These are phyloP conservation scores for Eucalyptus erythrocorys DNA, from an alignment of 345 rosid species.

Conservation along the genomic window DNA sequence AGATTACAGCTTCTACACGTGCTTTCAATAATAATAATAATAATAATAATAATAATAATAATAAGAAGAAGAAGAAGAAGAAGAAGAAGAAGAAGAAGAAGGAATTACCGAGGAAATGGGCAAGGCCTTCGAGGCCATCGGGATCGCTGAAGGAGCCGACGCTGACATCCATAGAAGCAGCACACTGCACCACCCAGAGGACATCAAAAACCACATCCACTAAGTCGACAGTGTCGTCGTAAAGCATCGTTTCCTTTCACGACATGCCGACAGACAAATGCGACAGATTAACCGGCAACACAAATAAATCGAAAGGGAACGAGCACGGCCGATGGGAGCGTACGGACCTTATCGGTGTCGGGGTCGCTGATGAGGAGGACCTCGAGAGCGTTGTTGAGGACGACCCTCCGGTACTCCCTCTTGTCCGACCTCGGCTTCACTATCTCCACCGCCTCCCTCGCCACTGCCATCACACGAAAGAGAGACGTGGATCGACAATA, in stretches of 20 bases:
- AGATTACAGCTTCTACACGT: background rate
- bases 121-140: constrained; percentile 75
- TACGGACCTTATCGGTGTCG: constrained; percentile 64
- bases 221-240: background rate
- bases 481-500: background rate
- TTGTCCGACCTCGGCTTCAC: constrained; percentile 66
- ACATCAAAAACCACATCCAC: background rate
- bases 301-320: background rate
- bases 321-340: background rate
- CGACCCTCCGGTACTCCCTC: constrained; percentile 57
- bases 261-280: background rate
- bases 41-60: too few relatives aligned
- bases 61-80: too few relatives aligned
- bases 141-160: constrained; percentile 82
- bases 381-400: constrained; percentile 57
- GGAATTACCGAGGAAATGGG: constrained; percentile 88
- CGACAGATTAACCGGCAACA: background rate
- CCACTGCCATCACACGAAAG: constrained; percentile 27
- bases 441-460: constrained; percentile 27
- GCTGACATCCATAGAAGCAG: constrained; percentile 81
- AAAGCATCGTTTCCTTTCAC: background rate
- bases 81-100: too few relatives aligned
- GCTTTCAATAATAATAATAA: too few relatives aligned
- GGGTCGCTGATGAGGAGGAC: constrained; percentile 82
- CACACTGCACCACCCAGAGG: constrained; percentile 39